These are phyloP conservation scores for Pythium guiyangense DNA, from an alignment of 352 stramenopile genomes.

Conservation along the genomic window DNA sequence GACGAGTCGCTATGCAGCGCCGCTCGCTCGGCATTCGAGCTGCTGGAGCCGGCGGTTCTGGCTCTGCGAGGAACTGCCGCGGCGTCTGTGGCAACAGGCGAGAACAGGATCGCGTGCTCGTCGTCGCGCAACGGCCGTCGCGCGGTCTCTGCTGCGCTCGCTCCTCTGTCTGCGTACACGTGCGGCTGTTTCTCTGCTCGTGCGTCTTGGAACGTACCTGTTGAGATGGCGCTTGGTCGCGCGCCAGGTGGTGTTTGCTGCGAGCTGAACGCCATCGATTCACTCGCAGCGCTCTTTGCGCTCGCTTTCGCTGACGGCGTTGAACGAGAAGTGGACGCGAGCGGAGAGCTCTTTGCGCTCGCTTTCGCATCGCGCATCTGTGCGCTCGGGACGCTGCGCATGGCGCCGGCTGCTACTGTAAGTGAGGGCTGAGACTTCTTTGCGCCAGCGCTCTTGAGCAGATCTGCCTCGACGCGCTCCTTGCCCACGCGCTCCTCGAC, in stretches of 20 bases:
- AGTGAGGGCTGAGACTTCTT: conserved; percentile 4
- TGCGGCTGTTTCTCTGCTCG: not conserved
- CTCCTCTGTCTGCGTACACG: not conserved
- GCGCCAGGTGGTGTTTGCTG: not conserved
- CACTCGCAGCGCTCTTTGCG: conserved; percentile 2
- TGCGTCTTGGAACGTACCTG: not conserved
- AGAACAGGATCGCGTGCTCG: conserved; percentile 9
- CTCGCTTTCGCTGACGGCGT: conserved; percentile 1
- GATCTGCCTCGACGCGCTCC: conserved; percentile 24
- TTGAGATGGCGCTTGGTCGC: not conserved
- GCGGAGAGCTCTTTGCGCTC: conserved; percentile 9
- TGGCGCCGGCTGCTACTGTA: not conserved
- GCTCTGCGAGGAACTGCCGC: conserved; percentile 10
- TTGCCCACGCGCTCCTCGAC: conserved; percentile 39
- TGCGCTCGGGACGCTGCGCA: not conserved
- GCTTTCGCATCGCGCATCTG: conserved; percentile 6
- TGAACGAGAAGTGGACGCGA: not conserved
- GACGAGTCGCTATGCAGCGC: not conserved
- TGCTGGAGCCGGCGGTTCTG: conserved; percentile 19
- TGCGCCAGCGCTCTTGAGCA: conserved; percentile 1
- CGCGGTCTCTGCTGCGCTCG: not conserved
- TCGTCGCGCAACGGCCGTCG: not conserved
- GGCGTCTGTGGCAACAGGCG: not conserved
- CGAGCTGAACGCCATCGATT: not conserved
- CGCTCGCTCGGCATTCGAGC: not conserved